These are phyloP conservation scores for Kodamaea nitidulidarum DNA, from an alignment of 805 yeast genomes.

Conservation along the genomic window DNA sequence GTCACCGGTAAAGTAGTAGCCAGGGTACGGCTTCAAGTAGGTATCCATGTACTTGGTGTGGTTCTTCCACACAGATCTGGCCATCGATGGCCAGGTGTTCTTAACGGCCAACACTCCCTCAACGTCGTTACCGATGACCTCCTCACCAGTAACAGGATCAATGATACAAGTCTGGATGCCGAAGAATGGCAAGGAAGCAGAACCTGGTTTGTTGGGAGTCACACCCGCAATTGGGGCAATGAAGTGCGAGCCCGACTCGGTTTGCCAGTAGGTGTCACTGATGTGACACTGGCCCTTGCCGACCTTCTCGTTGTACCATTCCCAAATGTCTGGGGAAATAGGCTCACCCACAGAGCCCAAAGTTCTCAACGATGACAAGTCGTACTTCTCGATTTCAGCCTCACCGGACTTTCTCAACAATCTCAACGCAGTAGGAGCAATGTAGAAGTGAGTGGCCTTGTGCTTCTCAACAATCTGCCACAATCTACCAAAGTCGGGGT, in stretches of 20 bases:
- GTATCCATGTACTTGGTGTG: constrained; percentile 74
- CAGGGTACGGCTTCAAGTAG: constrained; percentile 78
- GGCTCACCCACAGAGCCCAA: constrained; percentile 87
- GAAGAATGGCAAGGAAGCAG: constrained; percentile 80
- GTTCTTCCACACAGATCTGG: constrained; percentile 77
- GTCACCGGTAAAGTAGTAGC: constrained; percentile 82
- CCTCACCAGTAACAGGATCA: constrained; percentile 73
- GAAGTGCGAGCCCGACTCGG: constrained; percentile 80
- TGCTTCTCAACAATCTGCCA: constrained; percentile 74
- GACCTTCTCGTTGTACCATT: constrained; percentile 72
- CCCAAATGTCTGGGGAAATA: constrained; percentile 82
- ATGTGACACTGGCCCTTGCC: constrained; percentile 70
- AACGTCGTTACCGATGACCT: constrained; percentile 61
- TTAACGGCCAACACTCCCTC: constrained; percentile 78
- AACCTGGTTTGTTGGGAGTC: constrained; percentile 80
- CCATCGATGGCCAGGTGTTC: constrained; percentile 81
- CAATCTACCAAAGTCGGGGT: constrained; percentile 74
- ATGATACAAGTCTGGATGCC: constrained; percentile 72
- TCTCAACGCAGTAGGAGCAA: constrained; percentile 82
- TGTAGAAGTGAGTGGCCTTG: constrained; percentile 74
- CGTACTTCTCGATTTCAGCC: constrained; percentile 54
- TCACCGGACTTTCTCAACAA: constrained; percentile 73
- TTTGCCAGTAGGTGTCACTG: constrained; percentile 86
- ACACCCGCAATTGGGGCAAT: constrained; percentile 72
- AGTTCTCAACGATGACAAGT: constrained; percentile 60